These are phyloP conservation scores for Triticum monococcum DNA, from an alignment of 176 grass and related monocot genomes.

Conservation along the genomic window DNA sequence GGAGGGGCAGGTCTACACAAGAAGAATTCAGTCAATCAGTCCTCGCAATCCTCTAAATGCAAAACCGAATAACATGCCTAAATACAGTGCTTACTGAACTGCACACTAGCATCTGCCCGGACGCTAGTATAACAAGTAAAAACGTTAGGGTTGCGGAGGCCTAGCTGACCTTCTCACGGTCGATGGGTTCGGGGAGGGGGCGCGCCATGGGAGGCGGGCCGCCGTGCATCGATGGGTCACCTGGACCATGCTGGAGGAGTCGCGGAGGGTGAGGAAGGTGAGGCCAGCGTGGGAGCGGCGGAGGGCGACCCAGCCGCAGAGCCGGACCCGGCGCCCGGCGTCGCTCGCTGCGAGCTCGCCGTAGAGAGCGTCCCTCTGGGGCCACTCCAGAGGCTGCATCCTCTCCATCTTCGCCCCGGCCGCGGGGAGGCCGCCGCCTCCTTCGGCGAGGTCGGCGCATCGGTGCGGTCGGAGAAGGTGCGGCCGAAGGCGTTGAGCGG, in stretches of 20 bases:
- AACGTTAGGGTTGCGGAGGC: not conserved
- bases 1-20: too few species aligned
- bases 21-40: too few species aligned
- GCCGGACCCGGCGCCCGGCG: slow-evolving; percentile 61
- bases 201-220: slow-evolving; percentile 67
- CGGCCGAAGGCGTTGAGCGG: too few species aligned
- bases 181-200: slow-evolving; percentile 64
- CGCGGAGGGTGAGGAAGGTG: not conserved
- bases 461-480: not conserved
- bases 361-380: slow-evolving; percentile 52
- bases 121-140: too few species aligned
- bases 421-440: not conserved
- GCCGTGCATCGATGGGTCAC: slow-evolving; percentile 16
- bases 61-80: too few species aligned
- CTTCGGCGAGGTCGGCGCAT: not conserved
- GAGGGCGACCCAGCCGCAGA: slow-evolving; percentile 92
- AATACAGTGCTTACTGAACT: too few species aligned
- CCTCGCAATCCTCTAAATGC: too few species aligned
- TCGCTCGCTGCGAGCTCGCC: slow-evolving; percentile 54
- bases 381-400: slow-evolving; percentile 61
- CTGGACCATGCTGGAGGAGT: slow-evolving; percentile 70
- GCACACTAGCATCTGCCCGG: too few species aligned
- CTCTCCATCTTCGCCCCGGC: not conserved
- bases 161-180: slow-evolving; percentile 76
- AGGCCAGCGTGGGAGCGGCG: slow-evolving; percentile 65